phyloP scores from a whole-genome alignment of 495 filamentous ascomycete genomes.

The Penicillium chermesinum region DNA sequence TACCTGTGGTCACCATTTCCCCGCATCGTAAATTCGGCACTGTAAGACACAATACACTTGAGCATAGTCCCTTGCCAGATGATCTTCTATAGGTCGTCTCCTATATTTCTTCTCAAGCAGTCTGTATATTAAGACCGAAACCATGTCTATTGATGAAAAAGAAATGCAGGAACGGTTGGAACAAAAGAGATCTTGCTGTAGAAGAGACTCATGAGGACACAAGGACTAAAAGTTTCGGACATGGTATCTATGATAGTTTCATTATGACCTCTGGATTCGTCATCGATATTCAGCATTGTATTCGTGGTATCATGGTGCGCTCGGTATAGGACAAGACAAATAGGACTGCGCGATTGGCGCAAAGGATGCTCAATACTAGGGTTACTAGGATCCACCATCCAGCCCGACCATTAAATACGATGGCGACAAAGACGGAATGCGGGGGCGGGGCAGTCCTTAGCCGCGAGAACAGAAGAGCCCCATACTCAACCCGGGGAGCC shows the following conservation, averaged over 20 bases:
- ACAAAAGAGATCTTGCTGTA: not conserved
- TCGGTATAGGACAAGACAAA: constrained; percentile 14
- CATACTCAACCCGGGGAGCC: not conserved
- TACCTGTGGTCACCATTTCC: not conserved
- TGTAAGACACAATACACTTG: not conserved
- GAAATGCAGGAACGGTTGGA: not conserved
- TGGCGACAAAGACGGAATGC: not conserved
- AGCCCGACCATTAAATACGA: not conserved
- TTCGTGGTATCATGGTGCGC: constrained; percentile 41
- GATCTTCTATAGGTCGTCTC: not conserved
- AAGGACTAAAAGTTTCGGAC: not conserved
- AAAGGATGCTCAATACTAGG: no score
- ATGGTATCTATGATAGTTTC: not conserved
- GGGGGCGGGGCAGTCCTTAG: not conserved
- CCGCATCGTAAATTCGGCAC: not conserved
- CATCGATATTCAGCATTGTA: constrained; percentile 20
- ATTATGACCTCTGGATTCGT: constrained; percentile 2
- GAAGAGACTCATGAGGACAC: no score
- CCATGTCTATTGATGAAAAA: no score
- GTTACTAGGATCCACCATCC: not conserved
- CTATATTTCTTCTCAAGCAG: not conserved
- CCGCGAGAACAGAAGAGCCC: constrained; percentile 1
- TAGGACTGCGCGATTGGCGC: not conserved
- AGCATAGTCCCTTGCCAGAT: not conserved
- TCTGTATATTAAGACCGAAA: no score